These are phyloP conservation scores for Backusella liffmaniae DNA, from an alignment of 192 early-diverging fungal genomes.

Conservation along the genomic window DNA sequence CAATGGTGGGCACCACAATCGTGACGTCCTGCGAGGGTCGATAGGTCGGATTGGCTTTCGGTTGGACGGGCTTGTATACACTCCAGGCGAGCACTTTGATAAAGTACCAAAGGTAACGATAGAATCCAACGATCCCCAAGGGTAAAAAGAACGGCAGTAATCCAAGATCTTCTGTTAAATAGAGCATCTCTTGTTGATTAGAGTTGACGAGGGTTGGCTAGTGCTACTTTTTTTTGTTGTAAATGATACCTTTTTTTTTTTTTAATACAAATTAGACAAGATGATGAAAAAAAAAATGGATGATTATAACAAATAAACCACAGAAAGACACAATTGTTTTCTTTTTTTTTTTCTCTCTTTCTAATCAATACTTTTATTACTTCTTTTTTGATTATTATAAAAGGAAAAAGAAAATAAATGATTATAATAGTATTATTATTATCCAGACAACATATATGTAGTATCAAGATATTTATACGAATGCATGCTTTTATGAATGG, in stretches of 20 bases:
- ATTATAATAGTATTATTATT: background rate
- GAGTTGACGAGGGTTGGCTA: too few species aligned
- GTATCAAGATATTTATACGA: background rate
- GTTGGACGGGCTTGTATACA: slow-evolving; percentile 52
- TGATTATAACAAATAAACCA: too few species aligned
- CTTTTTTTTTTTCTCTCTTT: background rate
- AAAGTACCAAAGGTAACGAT: slow-evolving; percentile 60
- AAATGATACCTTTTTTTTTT: too few species aligned
- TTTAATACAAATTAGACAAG: too few species aligned
- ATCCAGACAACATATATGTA: background rate
- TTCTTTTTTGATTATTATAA: background rate
- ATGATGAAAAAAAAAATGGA: too few species aligned
- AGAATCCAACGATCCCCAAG: slow-evolving; percentile 57
- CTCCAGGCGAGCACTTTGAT: slow-evolving; percentile 53
- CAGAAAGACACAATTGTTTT: background rate
- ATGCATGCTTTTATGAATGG: background rate
- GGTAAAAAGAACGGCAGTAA: slow-evolving; percentile 56
- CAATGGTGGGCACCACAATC: slow-evolving; percentile 61
- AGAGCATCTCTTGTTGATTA: slow-evolving; percentile 42
- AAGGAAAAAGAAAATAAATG: background rate
- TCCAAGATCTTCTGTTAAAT: slow-evolving; percentile 49
- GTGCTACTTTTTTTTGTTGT: too few species aligned
- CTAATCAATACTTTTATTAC: background rate
- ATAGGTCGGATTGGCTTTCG: slow-evolving; percentile 44
- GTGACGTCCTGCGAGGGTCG: slow-evolving; percentile 51